Percentiles rank a stretch among this genome's conserved stretches.
Evolutionary conservation across 805 yeast species (phyloP).

Genomic region (Barnettozyma wickerhamii): DNA sequence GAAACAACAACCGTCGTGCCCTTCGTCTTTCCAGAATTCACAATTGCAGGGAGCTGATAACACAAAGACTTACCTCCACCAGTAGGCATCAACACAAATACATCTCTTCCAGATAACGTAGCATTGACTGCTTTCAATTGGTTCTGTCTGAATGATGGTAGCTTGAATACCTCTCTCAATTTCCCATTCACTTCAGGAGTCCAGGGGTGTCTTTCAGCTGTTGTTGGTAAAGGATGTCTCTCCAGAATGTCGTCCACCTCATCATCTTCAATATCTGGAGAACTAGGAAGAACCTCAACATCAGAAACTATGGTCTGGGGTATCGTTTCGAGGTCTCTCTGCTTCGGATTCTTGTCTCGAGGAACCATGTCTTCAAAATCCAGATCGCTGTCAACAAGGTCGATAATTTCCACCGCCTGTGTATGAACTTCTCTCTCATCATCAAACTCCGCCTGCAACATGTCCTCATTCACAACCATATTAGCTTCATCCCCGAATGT

Average conservation of each 20-base stretch:
- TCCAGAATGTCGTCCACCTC: conserved; percentile 19
- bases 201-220: conserved; percentile 40
- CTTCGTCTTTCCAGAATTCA: conserved; percentile 63
- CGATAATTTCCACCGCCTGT: conserved; percentile 22
- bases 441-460: conserved; percentile 24
- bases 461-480: conserved; percentile 19
- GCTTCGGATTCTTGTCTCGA: conserved; percentile 11
- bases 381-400: conserved; percentile 29
- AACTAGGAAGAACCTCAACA: conserved; percentile 18
- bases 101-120: conserved; percentile 73
- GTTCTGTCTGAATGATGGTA: conserved; percentile 68
- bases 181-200: conserved; percentile 60
- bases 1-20: conserved; percentile 93
- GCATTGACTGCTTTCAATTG: conserved; percentile 86
- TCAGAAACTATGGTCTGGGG: conserved; percentile 17
- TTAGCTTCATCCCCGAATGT: conserved; percentile 18
- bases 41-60: conserved; percentile 90
- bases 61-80: conserved; percentile 98
- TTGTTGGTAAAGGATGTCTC: conserved; percentile 11
- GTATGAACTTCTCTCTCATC: conserved; percentile 25
- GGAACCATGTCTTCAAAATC: too few species aligned
- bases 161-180: conserved; percentile 55
- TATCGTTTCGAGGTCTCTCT: conserved; percentile 5
- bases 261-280: conserved; percentile 18
- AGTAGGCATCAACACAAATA: conserved; percentile 95